Percentiles rank a stretch among this genome's conserved stretches.
Conservation (phyloP, 176 grass and related monocot genomes). For the Carex scoparia region DNA sequence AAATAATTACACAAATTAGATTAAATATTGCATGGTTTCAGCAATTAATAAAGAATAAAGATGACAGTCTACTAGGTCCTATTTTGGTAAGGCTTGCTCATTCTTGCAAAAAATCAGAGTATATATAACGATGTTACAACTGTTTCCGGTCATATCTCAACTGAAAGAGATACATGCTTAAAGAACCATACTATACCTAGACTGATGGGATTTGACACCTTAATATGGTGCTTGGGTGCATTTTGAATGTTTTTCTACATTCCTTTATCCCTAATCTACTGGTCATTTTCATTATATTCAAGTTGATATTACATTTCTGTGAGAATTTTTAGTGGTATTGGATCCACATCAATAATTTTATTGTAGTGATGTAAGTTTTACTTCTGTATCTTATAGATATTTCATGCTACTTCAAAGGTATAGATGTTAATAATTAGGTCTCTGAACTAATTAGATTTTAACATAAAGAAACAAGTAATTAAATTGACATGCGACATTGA, state of each 20-base stretch:
- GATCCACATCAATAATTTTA: constrained; percentile 9
- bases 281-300: constrained; percentile 21
- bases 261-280: constrained; percentile 29
- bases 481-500: too few species aligned
- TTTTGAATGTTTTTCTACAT: constrained; percentile 24
- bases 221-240: constrained; percentile 23
- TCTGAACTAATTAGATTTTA: neutral
- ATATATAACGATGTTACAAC: constrained; percentile 12
- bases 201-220: constrained; percentile 59
- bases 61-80: too few species aligned
- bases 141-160: neutral
- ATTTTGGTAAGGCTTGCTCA: neutral
- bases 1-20: neutral
- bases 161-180: constrained; percentile 65
- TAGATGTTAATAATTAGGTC: neutral
- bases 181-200: constrained; percentile 47
- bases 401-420: neutral
- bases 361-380: neutral
- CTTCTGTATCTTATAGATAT: constrained; percentile 8
- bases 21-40: neutral
- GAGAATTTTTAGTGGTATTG: constrained; percentile 4
- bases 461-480: too few species aligned
- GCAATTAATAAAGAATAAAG: neutral
- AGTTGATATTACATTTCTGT: constrained; percentile 19
- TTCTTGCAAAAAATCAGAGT: neutral